Base-by-base conservation (phyloP, 176 grass and related monocot species). In the Triticum urartu region DNA sequence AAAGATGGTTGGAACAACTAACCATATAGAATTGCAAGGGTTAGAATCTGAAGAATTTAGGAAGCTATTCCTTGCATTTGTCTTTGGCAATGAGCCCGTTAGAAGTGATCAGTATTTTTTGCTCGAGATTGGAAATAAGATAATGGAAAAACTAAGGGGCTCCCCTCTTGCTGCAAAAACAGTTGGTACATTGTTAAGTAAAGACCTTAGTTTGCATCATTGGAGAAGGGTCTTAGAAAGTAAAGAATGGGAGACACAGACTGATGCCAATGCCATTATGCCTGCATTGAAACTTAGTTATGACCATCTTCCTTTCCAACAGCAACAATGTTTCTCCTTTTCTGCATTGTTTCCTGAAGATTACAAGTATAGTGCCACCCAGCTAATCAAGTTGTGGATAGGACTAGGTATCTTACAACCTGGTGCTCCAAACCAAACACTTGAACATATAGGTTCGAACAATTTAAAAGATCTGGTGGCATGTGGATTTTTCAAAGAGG, bases 371-470 rank as follows among this genome's bases (percentile, higher is more conserved):
- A 59, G 6, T 0, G 7, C 5, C 18, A 59, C 17, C 6, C 0
- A 59, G 1, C 54, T 59, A 4, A 21, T 5, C 18, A 21, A 21
- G 5, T 21, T 59, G 54, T 59, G 54, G 54, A 59, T 59, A 0
- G 54, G 54, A 21, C 0, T 59, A 3, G 18, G 3, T 59, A 59
- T 59, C 0, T 59, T 59, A 59, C 18, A 59, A 59, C 18, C 18
- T 59, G 1, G 1, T 20, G 18, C 0, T 8, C 54, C 1, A 6
- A 59, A 21, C 1, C 54, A 40, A 40, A 40, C 38, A 9, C 0
- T 40, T 1, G 0, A 40, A 40, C 0, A 0, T 9, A 6, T 0
- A 40, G 38, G 38, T 2, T 40, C 0, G 1, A 9, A 0, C 1
- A 9, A 9, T 9, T 40, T 40, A 40, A 40, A 9, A 0, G 38